Conservation (phyloP, 176 grass and related monocot species). For the Aegilops sharonensis region DNA sequence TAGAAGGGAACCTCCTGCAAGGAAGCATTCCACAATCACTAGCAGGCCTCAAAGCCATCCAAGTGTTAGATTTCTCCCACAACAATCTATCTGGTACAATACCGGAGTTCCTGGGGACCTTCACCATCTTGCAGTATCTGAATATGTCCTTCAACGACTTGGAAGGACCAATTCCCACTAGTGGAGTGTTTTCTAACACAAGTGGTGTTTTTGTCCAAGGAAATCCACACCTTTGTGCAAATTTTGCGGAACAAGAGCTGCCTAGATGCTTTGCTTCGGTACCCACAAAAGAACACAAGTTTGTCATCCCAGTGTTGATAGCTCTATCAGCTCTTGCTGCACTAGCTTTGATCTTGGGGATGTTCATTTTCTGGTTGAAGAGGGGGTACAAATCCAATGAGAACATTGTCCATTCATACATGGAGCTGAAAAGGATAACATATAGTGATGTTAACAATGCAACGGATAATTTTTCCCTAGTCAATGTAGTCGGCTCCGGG, state of each 20-base stretch:
- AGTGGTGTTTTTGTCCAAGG: background rate
- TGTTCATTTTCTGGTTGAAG: background rate
- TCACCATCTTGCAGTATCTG: background rate
- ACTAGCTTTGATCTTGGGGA: background rate
- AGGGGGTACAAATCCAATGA: background rate
- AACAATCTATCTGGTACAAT: background rate
- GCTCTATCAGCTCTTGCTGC: background rate
- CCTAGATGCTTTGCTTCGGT: background rate
- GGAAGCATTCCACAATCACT: constrained; percentile 8
- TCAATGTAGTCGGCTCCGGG: background rate
- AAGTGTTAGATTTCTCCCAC: background rate
- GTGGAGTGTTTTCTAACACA: background rate
- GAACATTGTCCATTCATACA: background rate
- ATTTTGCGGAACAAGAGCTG: background rate
- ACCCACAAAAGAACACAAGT: background rate
- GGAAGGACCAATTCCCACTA: background rate
- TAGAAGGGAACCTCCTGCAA: background rate
- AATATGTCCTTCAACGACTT: background rate
- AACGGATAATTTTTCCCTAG: background rate
- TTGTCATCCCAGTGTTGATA: background rate
- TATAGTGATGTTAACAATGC: background rate
- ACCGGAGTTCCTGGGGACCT: background rate
- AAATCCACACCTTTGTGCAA: background rate
- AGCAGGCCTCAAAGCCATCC: background rate
- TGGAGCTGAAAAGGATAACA: background rate